phyloP scores from a whole-genome alignment of 345 rosid genomes.

The Cardamine resedifolia region DNA sequence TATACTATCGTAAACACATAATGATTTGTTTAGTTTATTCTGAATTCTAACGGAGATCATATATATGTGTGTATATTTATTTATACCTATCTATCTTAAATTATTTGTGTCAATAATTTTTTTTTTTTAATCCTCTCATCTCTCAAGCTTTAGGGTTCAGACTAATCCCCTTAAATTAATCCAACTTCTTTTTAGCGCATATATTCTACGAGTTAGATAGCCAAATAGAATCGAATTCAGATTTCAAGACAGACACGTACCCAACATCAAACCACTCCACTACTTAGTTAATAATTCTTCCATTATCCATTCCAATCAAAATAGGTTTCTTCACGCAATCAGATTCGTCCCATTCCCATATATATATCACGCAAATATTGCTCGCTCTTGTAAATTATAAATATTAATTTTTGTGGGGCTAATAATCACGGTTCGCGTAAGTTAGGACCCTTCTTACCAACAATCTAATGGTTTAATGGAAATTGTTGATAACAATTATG shows the following conservation, averaged over 20 bases:
- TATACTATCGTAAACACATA: neutral
- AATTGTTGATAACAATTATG: neutral
- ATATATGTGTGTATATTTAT: neutral
- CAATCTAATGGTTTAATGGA: neutral
- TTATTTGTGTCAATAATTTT: neutral
- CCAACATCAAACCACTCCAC: no score
- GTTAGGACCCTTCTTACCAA: neutral
- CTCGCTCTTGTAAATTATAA: neutral
- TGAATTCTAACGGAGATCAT: neutral
- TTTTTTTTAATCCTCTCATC: no score
- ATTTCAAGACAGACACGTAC: no score
- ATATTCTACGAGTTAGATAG: no score
- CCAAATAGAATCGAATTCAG: no score
- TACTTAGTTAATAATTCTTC: no score
- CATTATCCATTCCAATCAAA: neutral
- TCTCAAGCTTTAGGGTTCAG: no score
- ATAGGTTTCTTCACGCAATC: constrained; percentile 32
- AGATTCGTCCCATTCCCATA: neutral
- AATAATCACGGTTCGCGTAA: neutral
- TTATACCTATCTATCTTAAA: neutral
- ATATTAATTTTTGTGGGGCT: neutral
- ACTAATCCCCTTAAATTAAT: no score
- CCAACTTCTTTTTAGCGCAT: no score
- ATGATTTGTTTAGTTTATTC: neutral
- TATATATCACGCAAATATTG: neutral